phyloP scores from a whole-genome alignment of 164 flowering plant species.

The Euptelea pleiosperma region DNA sequence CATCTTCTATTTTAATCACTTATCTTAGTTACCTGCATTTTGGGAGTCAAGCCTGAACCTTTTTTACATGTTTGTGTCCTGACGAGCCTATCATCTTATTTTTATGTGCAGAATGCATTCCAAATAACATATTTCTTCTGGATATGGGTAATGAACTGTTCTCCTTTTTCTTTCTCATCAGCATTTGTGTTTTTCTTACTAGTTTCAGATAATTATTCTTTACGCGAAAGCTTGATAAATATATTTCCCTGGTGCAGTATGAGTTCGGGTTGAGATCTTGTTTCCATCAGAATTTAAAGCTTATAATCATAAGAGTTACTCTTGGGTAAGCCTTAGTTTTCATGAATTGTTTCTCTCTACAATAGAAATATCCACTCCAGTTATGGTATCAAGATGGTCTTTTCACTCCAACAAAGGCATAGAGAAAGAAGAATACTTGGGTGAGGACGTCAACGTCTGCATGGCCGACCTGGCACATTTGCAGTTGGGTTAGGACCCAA shows the following conservation, averaged over 20 bases:
- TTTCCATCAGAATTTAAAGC: constrained; percentile 39
- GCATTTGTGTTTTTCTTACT: background rate
- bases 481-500: too few relatives aligned
- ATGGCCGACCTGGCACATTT: background rate
- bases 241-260: constrained; percentile 37
- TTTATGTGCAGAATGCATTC: constrained; percentile 81
- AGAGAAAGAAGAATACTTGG: background rate
- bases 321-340: constrained; percentile 58
- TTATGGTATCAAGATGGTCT: too few relatives aligned
- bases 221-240: background rate
- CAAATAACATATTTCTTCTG: constrained; percentile 86
- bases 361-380: background rate
- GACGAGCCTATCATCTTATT: background rate
- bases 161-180: background rate
- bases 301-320: constrained; percentile 47
- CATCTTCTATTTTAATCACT: too few relatives aligned
- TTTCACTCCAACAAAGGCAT: too few relatives aligned
- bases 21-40: too few relatives aligned
- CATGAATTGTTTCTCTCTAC: background rate
- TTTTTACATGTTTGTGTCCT: too few relatives aligned
- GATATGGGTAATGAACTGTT: constrained; percentile 72
- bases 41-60: too few relatives aligned
- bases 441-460: background rate
- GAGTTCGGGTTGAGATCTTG: constrained; percentile 58
- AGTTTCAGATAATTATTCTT: background rate